phyloP scores from a whole-genome alignment of 2,329 filamentous ascomycete genomes.

The Fusarium floridanum region DNA sequence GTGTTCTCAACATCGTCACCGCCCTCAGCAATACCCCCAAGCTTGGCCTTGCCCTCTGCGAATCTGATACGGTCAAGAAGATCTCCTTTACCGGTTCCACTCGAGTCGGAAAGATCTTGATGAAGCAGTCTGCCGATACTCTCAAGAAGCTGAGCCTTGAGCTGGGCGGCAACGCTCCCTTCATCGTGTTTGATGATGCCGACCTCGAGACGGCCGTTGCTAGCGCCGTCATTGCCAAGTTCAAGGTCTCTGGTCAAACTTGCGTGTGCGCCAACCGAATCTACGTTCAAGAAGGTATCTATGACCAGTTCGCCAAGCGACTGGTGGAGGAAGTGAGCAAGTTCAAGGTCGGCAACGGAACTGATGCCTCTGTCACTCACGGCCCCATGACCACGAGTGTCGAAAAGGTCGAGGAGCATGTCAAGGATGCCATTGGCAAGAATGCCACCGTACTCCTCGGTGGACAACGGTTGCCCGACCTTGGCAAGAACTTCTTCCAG shows the following conservation, averaged over 20 bases:
- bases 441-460: constrained; percentile 73
- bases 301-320: constrained; percentile 74
- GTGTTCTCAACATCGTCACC: constrained; percentile 68
- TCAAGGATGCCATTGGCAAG: constrained; percentile 73
- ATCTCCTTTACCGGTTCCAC: constrained; percentile 79
- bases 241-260: constrained; percentile 90
- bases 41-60: constrained; percentile 74
- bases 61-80: constrained; percentile 74
- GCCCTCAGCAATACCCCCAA: constrained; percentile 74
- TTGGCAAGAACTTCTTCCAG: constrained; percentile 78
- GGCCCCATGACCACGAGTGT: constrained; percentile 72
- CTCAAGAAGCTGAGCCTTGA: constrained; percentile 77
- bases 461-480: constrained; percentile 71
- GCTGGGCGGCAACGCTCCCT: constrained; percentile 77
- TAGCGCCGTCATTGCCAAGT: constrained; percentile 80
- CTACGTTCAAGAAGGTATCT: constrained; percentile 78
- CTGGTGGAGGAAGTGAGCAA: constrained; percentile 75
- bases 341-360: constrained; percentile 75
- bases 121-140: constrained; percentile 78
- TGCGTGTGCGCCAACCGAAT: constrained; percentile 88
- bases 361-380: constrained; percentile 75
- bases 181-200: constrained; percentile 85
- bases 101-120: constrained; percentile 65
- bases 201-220: constrained; percentile 77
- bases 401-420: constrained; percentile 73